Conservation (phyloP, 148 eudicot species). For the Dysphania ambrosioides region DNA sequence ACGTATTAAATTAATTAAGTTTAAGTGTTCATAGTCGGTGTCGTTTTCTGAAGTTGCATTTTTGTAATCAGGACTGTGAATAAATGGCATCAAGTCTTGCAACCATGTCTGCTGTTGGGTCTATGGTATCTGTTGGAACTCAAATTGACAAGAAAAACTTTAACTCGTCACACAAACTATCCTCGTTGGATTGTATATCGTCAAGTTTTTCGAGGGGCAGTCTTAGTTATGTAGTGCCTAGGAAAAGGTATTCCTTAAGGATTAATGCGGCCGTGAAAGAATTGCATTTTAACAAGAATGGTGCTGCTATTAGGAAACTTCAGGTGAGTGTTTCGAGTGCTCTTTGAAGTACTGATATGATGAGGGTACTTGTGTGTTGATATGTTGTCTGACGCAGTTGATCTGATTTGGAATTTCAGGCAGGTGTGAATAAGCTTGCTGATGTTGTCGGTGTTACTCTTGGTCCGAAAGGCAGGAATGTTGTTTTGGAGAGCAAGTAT, state of each 20-base stretch:
- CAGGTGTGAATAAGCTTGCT: slow-evolving; percentile 64
- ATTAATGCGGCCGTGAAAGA: slow-evolving; percentile 39
- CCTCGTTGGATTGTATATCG: slow-evolving; percentile 41
- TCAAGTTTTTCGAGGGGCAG: slow-evolving; percentile 27
- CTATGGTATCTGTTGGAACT: too few relatives aligned
- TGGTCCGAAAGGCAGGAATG: slow-evolving; percentile 67
- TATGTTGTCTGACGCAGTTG: slow-evolving; percentile 3
- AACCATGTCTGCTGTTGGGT: slow-evolving; percentile 48
- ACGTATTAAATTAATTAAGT: too few relatives aligned
- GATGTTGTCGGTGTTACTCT: slow-evolving; percentile 70
- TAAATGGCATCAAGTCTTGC: slow-evolving; percentile 51
- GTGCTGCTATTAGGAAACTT: slow-evolving; percentile 50
- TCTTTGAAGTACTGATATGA: neutral
- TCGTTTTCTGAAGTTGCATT: neutral
- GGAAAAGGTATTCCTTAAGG: slow-evolving; percentile 30
- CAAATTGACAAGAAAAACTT: slow-evolving; percentile 35
- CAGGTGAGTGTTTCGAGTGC: slow-evolving; percentile 29
- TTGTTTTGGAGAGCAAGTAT: slow-evolving; percentile 59
- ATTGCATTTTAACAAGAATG: slow-evolving; percentile 50
- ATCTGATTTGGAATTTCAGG: slow-evolving; percentile 26
- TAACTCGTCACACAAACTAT: slow-evolving; percentile 27
- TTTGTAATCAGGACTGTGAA: neutral
- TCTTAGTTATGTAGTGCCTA: slow-evolving; percentile 18
- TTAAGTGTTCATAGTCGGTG: too few relatives aligned
- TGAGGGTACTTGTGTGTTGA: neutral